Percentiles rank a stretch among this genome's conserved stretches.
Conservation (phyloP, 1,139 yeast genomes). For the Debaryomycetaceae sp. region DNA sequence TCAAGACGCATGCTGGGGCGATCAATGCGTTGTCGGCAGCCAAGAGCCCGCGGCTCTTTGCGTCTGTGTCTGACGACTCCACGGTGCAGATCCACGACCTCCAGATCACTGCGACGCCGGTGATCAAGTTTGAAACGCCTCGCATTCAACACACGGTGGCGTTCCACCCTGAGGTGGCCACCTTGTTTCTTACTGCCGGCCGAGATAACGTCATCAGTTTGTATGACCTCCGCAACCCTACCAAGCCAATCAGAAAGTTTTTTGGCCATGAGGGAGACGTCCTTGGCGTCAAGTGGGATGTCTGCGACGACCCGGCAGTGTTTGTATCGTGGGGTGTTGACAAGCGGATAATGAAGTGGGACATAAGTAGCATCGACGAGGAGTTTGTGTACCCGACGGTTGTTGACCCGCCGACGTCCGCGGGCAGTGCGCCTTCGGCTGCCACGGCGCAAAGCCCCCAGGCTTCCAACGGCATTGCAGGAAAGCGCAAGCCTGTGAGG, state of each 20-base stretch:
- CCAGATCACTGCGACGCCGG: conserved; percentile 44
- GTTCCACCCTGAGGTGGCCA: conserved; percentile 42
- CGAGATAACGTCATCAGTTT: conserved; percentile 46
- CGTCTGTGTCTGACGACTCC: conserved; percentile 71
- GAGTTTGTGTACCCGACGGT: conserved; percentile 38
- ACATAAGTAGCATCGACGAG: conserved; percentile 41
- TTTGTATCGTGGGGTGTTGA: conserved; percentile 49
- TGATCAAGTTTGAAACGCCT: conserved; percentile 38
- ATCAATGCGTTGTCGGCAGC: conserved; percentile 57
- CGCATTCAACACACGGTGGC: conserved; percentile 47
- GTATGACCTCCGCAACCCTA: conserved; percentile 48
- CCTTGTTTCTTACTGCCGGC: conserved; percentile 51
- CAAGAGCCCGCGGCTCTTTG: conserved; percentile 45
- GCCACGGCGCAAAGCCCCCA: too few species aligned
- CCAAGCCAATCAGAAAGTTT: conserved; percentile 43
- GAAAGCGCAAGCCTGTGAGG: conserved; percentile 18
- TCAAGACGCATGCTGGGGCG: conserved; percentile 45
- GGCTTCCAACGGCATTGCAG: not conserved
- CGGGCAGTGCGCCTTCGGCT: conserved; percentile 1
- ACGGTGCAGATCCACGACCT: conserved; percentile 65
- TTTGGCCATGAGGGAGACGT: conserved; percentile 47
- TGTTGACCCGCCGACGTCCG: conserved; percentile 15
- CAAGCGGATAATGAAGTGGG: conserved; percentile 49
- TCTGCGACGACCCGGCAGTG: conserved; percentile 26
- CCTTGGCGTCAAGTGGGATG: conserved; percentile 37